phyloP scores from a whole-genome alignment of 768 basidiomycete species.

The Gymnopilus junonius region DNA sequence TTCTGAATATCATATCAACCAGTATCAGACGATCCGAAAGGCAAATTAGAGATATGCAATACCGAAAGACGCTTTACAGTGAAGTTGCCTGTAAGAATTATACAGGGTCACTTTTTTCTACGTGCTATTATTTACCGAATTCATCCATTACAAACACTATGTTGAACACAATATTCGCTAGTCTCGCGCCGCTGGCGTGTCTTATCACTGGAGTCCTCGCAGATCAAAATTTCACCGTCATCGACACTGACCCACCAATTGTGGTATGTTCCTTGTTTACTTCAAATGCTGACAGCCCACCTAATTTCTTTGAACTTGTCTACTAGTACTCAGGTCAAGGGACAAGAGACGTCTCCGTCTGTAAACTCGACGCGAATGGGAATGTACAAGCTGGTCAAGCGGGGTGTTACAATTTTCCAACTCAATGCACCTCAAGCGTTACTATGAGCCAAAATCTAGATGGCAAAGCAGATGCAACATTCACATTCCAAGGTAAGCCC shows the following conservation, averaged over 20 bases:
- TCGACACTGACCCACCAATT: slow-evolving; percentile 13
- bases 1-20: too few species aligned
- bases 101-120: too few species aligned
- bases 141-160: too few species aligned
- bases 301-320: not conserved
- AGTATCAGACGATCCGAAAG: too few species aligned
- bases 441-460: slow-evolving; percentile 13
- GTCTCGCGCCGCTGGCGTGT: too few species aligned
- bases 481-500: slow-evolving; percentile 14
- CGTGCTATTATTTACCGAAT: too few species aligned
- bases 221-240: slow-evolving; percentile 10
- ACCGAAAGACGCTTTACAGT: too few species aligned
- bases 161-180: too few species aligned
- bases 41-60: too few species aligned
- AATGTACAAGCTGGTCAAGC: slow-evolving; percentile 3
- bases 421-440: slow-evolving; percentile 10
- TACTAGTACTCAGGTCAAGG: slow-evolving; percentile 2
- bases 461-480: slow-evolving; percentile 7
- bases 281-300: not conserved
- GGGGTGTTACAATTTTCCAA: slow-evolving; percentile 16
- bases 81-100: too few species aligned
- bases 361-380: slow-evolving; percentile 10
- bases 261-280: not conserved
- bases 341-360: slow-evolving; percentile 3
- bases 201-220: too few species aligned